These are phyloP conservation scores for Durotheca rogersii DNA, from an alignment of 495 filamentous ascomycete species.

Conservation along the genomic window DNA sequence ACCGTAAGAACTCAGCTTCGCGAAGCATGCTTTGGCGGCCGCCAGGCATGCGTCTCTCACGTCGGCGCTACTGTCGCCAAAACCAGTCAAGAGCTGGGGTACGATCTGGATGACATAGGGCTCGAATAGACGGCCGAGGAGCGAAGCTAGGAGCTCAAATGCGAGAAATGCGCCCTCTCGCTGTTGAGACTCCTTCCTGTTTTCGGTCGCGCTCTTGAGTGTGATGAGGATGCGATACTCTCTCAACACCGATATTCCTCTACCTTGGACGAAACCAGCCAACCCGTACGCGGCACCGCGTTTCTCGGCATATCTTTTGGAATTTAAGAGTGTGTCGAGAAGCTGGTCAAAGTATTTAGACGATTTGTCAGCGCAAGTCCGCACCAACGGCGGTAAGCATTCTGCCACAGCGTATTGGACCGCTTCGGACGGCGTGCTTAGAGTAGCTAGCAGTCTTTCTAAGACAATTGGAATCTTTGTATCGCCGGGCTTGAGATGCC, in stretches of 20 bases:
- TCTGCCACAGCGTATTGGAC: constrained; percentile 95
- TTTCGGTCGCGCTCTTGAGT: constrained; percentile 75
- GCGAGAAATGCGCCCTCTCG: constrained; percentile 87
- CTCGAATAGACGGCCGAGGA: constrained; percentile 87
- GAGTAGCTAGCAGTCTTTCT: constrained; percentile 75
- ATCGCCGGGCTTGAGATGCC: constrained; percentile 82
- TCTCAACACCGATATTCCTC: constrained; percentile 76
- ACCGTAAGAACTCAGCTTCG: constrained; percentile 88
- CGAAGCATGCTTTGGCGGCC: constrained; percentile 90
- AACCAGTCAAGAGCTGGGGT: constrained; percentile 82
- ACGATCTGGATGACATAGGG: constrained; percentile 96
- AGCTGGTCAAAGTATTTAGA: constrained; percentile 78
- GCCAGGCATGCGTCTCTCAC: constrained; percentile 92
- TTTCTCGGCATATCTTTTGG: constrained; percentile 85
- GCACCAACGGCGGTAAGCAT: constrained; percentile 86
- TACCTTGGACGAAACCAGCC: constrained; percentile 83
- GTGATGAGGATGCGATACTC: constrained; percentile 84
- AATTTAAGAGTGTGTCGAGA: constrained; percentile 73
- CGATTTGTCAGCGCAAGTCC: constrained; percentile 71
- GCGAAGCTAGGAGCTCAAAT: constrained; percentile 81
- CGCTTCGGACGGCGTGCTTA: constrained; percentile 93
- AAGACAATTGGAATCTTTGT: constrained; percentile 81
- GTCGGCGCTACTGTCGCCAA: constrained; percentile 83
- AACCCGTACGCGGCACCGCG: constrained; percentile 94
- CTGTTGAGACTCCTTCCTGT: constrained; percentile 87